Conservation (phyloP, 1,284 basidiomycete species). For the Leucoagaricus sp. region DNA sequence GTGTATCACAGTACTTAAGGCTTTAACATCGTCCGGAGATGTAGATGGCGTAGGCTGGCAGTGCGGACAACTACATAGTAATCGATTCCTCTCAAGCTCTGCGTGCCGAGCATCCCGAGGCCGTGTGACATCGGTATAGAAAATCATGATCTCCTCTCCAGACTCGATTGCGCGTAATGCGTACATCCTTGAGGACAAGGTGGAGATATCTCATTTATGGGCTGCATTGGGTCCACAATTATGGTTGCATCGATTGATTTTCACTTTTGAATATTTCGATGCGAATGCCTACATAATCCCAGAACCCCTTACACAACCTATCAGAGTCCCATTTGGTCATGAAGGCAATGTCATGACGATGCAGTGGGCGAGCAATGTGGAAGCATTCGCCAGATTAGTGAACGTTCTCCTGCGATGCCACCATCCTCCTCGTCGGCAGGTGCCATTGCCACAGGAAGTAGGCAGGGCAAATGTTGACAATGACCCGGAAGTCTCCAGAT, state of each 20-base stretch:
- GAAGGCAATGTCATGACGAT: too few species aligned
- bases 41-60: slow-evolving; percentile 20
- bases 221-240: slow-evolving; percentile 42
- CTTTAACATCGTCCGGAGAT: neutral
- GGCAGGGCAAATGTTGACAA: too few species aligned
- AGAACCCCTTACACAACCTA: too few species aligned
- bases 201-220: slow-evolving; percentile 34
- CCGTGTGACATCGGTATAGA: slow-evolving; percentile 36
- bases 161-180: slow-evolving; percentile 34
- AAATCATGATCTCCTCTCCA: slow-evolving; percentile 41
- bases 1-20: slow-evolving; percentile 21
- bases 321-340: too few species aligned
- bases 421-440: too few species aligned
- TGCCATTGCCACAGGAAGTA: too few species aligned
- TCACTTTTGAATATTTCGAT: slow-evolving; percentile 37
- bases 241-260: slow-evolving; percentile 39
- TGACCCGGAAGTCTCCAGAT: too few species aligned
- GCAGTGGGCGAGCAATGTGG: too few species aligned
- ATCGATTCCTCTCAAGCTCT: slow-evolving; percentile 32
- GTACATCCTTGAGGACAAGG: slow-evolving; percentile 35
- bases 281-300: too few species aligned
- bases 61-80: slow-evolving; percentile 34
- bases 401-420: too few species aligned
- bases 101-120: slow-evolving; percentile 28
- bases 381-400: too few species aligned